phyloP scores from a whole-genome alignment of 306 rosid species.

The Quercus wislizeni region DNA sequence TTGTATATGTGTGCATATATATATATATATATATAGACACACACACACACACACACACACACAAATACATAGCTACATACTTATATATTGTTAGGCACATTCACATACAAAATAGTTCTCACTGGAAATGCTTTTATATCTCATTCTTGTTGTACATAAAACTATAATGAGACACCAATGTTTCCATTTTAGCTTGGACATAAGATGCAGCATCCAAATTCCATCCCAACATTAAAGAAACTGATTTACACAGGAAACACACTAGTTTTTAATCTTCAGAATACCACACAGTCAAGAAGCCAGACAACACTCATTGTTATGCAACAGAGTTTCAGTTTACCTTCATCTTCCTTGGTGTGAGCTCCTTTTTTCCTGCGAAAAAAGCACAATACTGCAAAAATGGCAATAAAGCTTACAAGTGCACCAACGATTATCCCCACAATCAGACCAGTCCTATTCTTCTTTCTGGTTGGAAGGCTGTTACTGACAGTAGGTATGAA shows the following conservation, averaged over 20 bases:
- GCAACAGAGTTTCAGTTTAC: slow-evolving; percentile 26
- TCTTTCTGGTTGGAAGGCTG: slow-evolving; percentile 43
- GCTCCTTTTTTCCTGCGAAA: slow-evolving; percentile 40
- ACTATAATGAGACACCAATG: too few species aligned
- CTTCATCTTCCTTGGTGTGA: slow-evolving; percentile 42
- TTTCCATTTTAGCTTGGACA: background rate
- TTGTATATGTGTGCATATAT: background rate
- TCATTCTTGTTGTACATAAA: background rate
- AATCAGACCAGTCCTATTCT: slow-evolving; percentile 49
- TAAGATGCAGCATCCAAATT: background rate
- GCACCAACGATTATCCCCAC: slow-evolving; percentile 67
- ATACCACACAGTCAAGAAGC: background rate
- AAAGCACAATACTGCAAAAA: slow-evolving; percentile 31
- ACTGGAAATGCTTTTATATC: background rate
- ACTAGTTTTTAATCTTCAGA: background rate
- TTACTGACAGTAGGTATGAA: slow-evolving; percentile 66
- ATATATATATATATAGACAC: background rate
- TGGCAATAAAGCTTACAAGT: slow-evolving; percentile 33
- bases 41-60: background rate
- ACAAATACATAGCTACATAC: background rate
- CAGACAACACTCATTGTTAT: background rate
- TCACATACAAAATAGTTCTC: background rate
- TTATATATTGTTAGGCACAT: background rate
- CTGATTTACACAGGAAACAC: background rate
- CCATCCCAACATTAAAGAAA: background rate